Conservation (phyloP, 176 grass and related monocot species). For the Lolium perenne region DNA sequence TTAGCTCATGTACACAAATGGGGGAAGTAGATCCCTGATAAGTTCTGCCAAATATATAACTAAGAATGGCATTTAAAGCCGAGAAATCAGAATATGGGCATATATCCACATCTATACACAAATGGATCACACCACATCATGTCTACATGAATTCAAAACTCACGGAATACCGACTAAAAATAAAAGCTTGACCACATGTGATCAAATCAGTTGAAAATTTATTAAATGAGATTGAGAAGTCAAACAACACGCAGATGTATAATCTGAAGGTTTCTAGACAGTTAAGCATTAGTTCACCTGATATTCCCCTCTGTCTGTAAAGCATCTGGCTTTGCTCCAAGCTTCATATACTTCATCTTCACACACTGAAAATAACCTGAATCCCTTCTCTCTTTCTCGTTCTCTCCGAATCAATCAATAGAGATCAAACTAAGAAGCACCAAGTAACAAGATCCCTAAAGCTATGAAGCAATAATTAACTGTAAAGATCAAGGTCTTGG, state of each 20-base stretch:
- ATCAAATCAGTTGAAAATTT: conserved; percentile 5
- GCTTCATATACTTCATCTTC: conserved; percentile 99
- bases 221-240: neutral
- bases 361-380: conserved; percentile 37
- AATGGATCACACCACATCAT: conserved; percentile 29
- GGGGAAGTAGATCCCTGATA: conserved; percentile 21
- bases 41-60: conserved; percentile 16
- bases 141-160: conserved; percentile 22
- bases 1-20: neutral
- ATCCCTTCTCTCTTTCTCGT: conserved; percentile 11
- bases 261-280: conserved; percentile 21
- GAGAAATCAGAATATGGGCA: neutral
- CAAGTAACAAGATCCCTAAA: conserved; percentile 34
- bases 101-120: conserved; percentile 21
- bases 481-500: conserved; percentile 35
- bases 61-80: neutral
- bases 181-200: conserved; percentile 31
- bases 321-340: conserved; percentile 95
- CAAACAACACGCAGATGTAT: conserved; percentile 12
- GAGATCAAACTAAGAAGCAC: conserved; percentile 27
- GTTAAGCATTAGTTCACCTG: conserved; percentile 59
- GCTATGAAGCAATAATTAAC: neutral
- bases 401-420: neutral
- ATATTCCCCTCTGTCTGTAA: conserved; percentile 86
- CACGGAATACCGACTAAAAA: conserved; percentile 17